Percentiles rank a stretch among this genome's conserved stretches.
These are phyloP conservation scores for Albugo candida DNA, from an alignment of 352 stramenopile species.

Conservation along the genomic window DNA sequence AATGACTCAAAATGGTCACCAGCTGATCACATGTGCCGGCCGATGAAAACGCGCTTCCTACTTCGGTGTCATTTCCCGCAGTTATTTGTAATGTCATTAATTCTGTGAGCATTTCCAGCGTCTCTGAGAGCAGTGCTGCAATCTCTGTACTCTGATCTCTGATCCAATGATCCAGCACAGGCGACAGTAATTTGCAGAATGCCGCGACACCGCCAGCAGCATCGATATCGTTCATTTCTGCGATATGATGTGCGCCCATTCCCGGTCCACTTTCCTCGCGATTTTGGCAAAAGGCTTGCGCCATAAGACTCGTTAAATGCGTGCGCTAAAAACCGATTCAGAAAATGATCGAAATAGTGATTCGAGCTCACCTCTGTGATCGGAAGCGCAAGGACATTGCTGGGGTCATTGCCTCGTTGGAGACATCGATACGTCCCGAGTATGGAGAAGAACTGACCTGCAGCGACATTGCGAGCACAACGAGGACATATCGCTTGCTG, in stretches of 20 bases:
- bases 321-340: slow-evolving; percentile 1
- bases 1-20: slow-evolving; percentile 39
- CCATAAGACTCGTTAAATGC: too few species aligned
- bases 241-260: slow-evolving; percentile 52
- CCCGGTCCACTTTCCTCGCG: slow-evolving; percentile 33
- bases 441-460: slow-evolving; percentile 51
- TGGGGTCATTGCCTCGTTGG: slow-evolving; percentile 20
- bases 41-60: slow-evolving; percentile 42
- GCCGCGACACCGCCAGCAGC: slow-evolving; percentile 46
- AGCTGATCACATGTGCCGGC: slow-evolving; percentile 31
- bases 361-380: slow-evolving; percentile 15
- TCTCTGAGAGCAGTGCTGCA: slow-evolving; percentile 28
- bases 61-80: slow-evolving; percentile 35
- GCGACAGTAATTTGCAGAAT: slow-evolving; percentile 42
- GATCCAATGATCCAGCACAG: too few species aligned
- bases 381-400: not conserved
- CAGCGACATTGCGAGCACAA: slow-evolving; percentile 53
- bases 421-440: slow-evolving; percentile 31
- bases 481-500: slow-evolving; percentile 47
- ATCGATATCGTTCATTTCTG: slow-evolving; percentile 72
- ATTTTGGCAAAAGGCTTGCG: slow-evolving; percentile 20
- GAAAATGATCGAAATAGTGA: not conserved
- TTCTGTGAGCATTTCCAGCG: slow-evolving; percentile 58
- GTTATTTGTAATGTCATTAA: slow-evolving; percentile 55
- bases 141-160: slow-evolving; percentile 12